Percentiles rank a stretch among this genome's conserved stretches.
Conservation (phyloP, 768 basidiomycete species). For the Pisolithus marmoratus region DNA sequence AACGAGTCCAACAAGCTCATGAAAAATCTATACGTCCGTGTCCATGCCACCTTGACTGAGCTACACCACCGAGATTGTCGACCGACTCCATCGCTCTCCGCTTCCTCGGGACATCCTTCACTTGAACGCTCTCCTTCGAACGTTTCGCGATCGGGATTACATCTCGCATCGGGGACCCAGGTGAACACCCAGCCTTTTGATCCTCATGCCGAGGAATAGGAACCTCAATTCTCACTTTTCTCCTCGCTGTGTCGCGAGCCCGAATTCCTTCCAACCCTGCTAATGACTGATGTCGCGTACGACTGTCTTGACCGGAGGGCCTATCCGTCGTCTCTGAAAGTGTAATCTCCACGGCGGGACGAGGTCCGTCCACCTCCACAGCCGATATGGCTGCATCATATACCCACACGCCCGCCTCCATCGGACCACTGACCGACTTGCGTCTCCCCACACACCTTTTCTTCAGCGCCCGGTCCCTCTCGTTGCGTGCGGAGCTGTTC, state of each 20-base stretch:
- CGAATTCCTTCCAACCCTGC: conserved; percentile 13
- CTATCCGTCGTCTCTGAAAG: conserved; percentile 6
- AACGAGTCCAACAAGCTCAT: too few relatives aligned
- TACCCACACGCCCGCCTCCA: conserved; percentile 36
- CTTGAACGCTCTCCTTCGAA: background rate
- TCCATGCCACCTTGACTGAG: conserved; percentile 1
- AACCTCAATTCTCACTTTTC: conserved; percentile 15
- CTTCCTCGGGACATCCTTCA: conserved; percentile 2
- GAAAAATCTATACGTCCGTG: too few relatives aligned
- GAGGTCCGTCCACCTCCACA: conserved; percentile 25
- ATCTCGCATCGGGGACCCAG: background rate
- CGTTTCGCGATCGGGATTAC: background rate
- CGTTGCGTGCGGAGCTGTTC: conserved; percentile 3
- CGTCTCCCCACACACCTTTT: conserved; percentile 51
- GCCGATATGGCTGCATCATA: conserved; percentile 48
- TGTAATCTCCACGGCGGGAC: conserved; percentile 17
- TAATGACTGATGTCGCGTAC: conserved; percentile 23
- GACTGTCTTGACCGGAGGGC: background rate
- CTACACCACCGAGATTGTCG: conserved; percentile 4
- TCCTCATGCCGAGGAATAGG: conserved; percentile 8
- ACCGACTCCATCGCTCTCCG: conserved; percentile 4
- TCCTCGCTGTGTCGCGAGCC: conserved; percentile 5
- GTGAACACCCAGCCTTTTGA: background rate
- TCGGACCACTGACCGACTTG: conserved; percentile 36
- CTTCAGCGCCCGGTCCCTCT: conserved; percentile 38